These are phyloP conservation scores for Candolleomyces eurysporus DNA, from an alignment of 768 basidiomycete genomes.

Conservation along the genomic window DNA sequence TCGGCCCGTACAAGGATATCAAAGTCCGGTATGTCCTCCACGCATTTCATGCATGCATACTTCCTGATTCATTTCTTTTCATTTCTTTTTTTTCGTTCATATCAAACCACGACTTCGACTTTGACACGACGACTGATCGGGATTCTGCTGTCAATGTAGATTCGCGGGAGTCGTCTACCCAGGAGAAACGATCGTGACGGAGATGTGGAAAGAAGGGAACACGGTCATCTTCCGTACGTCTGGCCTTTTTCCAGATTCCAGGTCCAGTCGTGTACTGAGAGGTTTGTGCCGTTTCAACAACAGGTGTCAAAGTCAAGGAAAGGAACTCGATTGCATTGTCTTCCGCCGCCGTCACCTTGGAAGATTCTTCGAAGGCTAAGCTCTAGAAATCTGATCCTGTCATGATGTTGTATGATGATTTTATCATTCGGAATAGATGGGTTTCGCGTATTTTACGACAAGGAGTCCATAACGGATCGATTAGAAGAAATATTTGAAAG, in stretches of 20 bases:
- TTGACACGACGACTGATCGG: neutral
- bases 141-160: conserved; percentile 29
- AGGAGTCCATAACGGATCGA: too few relatives aligned
- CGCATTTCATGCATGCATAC: neutral
- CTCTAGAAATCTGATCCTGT: conserved; percentile 35
- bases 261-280: neutral
- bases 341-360: conserved; percentile 79
- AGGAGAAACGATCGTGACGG: conserved; percentile 91
- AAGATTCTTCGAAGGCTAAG: conserved; percentile 54
- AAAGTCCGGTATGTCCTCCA: conserved; percentile 73
- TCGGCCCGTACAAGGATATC: conserved; percentile 85
- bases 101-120: neutral
- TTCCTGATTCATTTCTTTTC: neutral
- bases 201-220: conserved; percentile 96
- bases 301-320: conserved; percentile 89
- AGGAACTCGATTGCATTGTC: conserved; percentile 68
- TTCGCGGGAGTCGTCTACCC: conserved; percentile 93
- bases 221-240: conserved; percentile 91
- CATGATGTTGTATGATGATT: too few relatives aligned
- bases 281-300: neutral
- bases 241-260: neutral
- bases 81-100: neutral
- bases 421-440: too few relatives aligned
- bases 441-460: too few relatives aligned
- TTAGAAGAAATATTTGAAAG: neutral